Percentiles rank a stretch among this genome's conserved stretches.
These are phyloP conservation scores for Globisporangium nagaii DNA, from an alignment of 352 stramenopile species.

Conservation along the genomic window DNA sequence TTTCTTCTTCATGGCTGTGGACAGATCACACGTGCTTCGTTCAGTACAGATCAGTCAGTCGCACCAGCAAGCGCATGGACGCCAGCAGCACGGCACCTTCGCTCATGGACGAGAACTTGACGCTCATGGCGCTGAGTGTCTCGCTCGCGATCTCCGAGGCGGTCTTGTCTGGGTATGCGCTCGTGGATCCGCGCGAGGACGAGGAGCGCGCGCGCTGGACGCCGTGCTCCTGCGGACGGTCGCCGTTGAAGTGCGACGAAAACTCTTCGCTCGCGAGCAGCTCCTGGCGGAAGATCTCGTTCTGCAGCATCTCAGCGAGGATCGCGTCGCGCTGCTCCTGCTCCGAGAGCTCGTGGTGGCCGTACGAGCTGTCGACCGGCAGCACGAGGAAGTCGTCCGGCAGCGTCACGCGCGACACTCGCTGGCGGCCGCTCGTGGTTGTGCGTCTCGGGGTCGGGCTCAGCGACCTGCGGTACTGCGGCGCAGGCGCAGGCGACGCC, in stretches of 20 bases:
- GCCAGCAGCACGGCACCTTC: slow-evolving; percentile 28
- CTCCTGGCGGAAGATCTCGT: slow-evolving; percentile 79
- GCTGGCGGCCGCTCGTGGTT: slow-evolving; percentile 8
- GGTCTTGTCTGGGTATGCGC: slow-evolving; percentile 49
- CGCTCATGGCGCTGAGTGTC: slow-evolving; percentile 60
- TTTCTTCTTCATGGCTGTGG: slow-evolving; percentile 68
- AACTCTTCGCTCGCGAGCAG: slow-evolving; percentile 69
- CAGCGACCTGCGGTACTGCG: slow-evolving; percentile 7
- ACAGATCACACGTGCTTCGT: no score
- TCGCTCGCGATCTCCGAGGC: slow-evolving; percentile 66
- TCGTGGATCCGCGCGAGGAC: slow-evolving; percentile 9
- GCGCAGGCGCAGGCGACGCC: slow-evolving; percentile 5
- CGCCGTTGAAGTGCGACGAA: slow-evolving; percentile 53
- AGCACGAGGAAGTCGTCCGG: slow-evolving; percentile 73
- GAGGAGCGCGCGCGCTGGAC: not conserved
- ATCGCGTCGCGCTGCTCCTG: slow-evolving; percentile 69
- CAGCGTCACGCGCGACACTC: slow-evolving; percentile 26
- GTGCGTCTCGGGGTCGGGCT: slow-evolving; percentile 9
- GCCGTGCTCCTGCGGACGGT: slow-evolving; percentile 10
- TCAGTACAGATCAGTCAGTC: no score
- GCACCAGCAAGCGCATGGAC: no score
- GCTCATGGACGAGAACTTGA: slow-evolving; percentile 74
- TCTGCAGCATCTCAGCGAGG: slow-evolving; percentile 77
- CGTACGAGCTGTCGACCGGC: slow-evolving; percentile 20
- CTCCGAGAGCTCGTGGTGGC: slow-evolving; percentile 28